phyloP scores from a whole-genome alignment of 2,329 filamentous ascomycete genomes.

The Ascochyta rabiei region DNA sequence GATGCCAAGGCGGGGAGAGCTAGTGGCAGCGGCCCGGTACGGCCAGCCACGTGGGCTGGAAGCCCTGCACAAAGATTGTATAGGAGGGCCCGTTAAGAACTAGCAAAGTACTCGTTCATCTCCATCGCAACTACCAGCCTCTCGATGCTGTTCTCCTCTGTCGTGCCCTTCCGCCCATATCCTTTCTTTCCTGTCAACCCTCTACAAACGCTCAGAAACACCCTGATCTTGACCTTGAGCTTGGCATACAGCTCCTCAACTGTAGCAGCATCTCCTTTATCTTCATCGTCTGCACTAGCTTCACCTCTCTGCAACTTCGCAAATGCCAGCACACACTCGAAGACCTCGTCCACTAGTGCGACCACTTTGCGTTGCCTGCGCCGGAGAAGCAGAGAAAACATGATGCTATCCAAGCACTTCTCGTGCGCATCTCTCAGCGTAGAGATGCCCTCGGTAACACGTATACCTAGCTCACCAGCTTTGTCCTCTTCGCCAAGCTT shows the following conservation, averaged over 20 bases:
- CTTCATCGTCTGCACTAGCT: neutral
- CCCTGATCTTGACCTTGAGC: slow-evolving; percentile 73
- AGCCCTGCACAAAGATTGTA: too few species aligned
- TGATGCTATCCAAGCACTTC: slow-evolving; percentile 73
- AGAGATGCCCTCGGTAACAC: slow-evolving; percentile 65
- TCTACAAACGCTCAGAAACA: slow-evolving; percentile 76
- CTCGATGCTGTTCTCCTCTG: slow-evolving; percentile 66
- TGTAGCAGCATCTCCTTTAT: neutral
- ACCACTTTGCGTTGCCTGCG: slow-evolving; percentile 77
- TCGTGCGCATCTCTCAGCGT: slow-evolving; percentile 74
- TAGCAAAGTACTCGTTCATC: slow-evolving; percentile 69
- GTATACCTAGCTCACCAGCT: slow-evolving; percentile 55
- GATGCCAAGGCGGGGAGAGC: too few species aligned
- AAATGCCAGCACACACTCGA: slow-evolving; percentile 73
- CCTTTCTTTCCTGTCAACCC: slow-evolving; percentile 68
- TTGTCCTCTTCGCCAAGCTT: slow-evolving; percentile 56
- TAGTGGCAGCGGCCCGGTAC: too few species aligned
- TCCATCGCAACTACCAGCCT: slow-evolving; percentile 73
- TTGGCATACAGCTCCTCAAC: slow-evolving; percentile 62
- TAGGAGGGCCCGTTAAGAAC: neutral
- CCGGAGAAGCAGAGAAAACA: slow-evolving; percentile 73
- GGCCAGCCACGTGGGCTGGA: too few species aligned
- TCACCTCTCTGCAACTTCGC: slow-evolving; percentile 38
- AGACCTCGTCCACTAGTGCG: slow-evolving; percentile 76
- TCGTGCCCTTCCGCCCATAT: slow-evolving; percentile 43